These are phyloP conservation scores for Phellinidium pouzarii DNA, from an alignment of 1,284 basidiomycete species.

Conservation along the genomic window DNA sequence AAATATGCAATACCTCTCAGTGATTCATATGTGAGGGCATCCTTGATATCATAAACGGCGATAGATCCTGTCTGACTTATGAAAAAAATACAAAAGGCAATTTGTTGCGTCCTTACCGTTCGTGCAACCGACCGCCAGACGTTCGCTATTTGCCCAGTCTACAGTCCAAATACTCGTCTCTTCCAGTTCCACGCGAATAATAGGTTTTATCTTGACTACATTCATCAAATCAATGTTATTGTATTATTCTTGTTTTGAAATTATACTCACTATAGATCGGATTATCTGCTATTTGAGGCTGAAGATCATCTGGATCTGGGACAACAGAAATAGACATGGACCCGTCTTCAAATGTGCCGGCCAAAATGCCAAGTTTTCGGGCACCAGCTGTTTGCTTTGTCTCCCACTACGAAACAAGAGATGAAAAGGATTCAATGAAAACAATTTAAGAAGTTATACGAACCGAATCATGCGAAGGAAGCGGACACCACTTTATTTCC, in stretches of 20 bases:
- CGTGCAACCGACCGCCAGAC: constrained; percentile 73
- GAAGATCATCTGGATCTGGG: constrained; percentile 63
- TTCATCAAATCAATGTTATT: neutral
- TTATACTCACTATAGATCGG: constrained; percentile 8
- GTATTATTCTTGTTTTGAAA: constrained; percentile 17
- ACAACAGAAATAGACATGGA: constrained; percentile 69
- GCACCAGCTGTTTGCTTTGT: constrained; percentile 21
- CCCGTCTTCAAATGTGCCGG: constrained; percentile 80
- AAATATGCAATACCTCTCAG: neutral
- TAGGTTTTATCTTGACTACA: constrained; percentile 56
- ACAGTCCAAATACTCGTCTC: constrained; percentile 68
- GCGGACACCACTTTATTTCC: constrained; percentile 84
- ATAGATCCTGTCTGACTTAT: constrained; percentile 49
- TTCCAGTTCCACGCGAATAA: constrained; percentile 63
- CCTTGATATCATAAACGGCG: constrained; percentile 64
- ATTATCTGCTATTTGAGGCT: constrained; percentile 23
- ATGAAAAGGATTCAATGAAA: constrained; percentile 25
- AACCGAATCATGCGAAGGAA: constrained; percentile 67
- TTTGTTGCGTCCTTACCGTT: constrained; percentile 53
- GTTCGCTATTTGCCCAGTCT: constrained; percentile 82
- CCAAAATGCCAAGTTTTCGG: constrained; percentile 77
- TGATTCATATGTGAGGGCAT: constrained; percentile 3
- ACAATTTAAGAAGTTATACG: no score
- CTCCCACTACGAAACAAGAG: constrained; percentile 18
- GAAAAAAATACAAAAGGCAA: constrained; percentile 2